Percentiles rank a stretch among this genome's conserved stretches.
Conservation (phyloP, 176 grass and related monocot genomes). For the Alopecurus myosuroides region DNA sequence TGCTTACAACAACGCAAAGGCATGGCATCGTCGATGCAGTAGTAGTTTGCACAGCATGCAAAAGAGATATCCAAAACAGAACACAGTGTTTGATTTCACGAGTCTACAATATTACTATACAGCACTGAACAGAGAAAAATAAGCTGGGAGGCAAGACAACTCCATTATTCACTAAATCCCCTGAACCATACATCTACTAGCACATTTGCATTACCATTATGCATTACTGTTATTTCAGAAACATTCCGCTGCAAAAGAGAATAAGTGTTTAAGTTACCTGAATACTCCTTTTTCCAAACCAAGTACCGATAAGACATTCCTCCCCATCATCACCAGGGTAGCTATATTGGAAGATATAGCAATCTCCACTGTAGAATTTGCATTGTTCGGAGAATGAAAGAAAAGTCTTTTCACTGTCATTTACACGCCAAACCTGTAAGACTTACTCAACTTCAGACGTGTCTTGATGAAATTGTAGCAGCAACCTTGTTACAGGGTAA, state of each 20-base stretch:
- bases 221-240: conserved; percentile 23
- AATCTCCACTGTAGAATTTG: conserved; percentile 98
- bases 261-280: conserved; percentile 56
- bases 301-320: conserved; percentile 88
- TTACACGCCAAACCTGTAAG: conserved; percentile 83
- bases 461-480: conserved; percentile 12
- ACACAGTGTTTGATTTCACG: not conserved
- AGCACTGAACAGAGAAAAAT: not conserved
- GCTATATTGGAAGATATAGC: conserved; percentile 96
- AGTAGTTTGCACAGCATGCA: conserved; percentile 4
- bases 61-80: not conserved
- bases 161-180: not conserved
- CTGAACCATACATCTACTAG: not conserved
- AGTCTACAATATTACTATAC: not conserved
- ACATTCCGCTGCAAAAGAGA: not conserved
- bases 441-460: conserved; percentile 18
- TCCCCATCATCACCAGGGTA: conserved; percentile 85
- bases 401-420: conserved; percentile 74
- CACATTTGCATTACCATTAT: not conserved
- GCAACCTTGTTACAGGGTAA: conserved; percentile 1
- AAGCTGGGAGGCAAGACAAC: not conserved
- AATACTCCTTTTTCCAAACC: conserved; percentile 88
- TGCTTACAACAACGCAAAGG: not conserved
- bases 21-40: not conserved
- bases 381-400: conserved; percentile 88